A percentile compares a stretch with the other conserved stretches of the same genome.
phyloP scores from a whole-genome alignment of 2,329 filamentous ascomycete species.

The Trichophyton simii region DNA sequence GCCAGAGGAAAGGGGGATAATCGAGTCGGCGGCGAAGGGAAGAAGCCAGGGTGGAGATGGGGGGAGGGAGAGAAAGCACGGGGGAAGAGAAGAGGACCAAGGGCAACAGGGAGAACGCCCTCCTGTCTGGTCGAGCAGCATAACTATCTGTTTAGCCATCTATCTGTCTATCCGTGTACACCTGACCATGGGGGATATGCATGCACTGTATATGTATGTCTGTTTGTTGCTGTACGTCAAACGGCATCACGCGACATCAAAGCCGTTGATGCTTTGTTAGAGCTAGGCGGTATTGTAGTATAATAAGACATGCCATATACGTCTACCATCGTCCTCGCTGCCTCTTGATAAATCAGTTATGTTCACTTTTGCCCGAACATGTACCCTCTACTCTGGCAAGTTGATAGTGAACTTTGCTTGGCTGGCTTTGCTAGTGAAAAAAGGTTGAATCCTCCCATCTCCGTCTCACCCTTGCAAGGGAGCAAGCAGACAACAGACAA shows the following conservation, averaged over 20 bases:
- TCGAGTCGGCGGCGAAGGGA: not conserved
- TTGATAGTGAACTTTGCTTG: too few relatives aligned
- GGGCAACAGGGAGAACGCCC: not conserved
- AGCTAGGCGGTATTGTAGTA: not conserved
- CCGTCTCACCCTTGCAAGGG: too few relatives aligned
- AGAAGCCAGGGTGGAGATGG: not conserved
- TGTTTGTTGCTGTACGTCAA: not conserved
- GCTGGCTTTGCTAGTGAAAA: too few relatives aligned
- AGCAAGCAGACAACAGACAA: too few relatives aligned
- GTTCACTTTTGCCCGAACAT: not conserved
- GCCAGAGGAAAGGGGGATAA: slow-evolving; percentile 11
- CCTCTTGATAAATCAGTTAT: not conserved
- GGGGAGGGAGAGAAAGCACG: not conserved
- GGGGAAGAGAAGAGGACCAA: too few relatives aligned
- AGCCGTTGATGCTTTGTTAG: not conserved
- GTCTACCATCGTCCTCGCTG: not conserved
- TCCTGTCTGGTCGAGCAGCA: not conserved
- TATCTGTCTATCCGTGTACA: not conserved
- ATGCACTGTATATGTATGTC: not conserved
- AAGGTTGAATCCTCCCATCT: too few relatives aligned
- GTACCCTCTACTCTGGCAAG: too few relatives aligned
- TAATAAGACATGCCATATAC: not conserved
- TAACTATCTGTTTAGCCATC: not conserved
- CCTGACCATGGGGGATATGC: not conserved
- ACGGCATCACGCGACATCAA: not conserved